Evolutionary conservation across 106 monocot species (phyloP), one percentile per base, ranked within the genome.

Genomic region (Platanthera guangdongensis): DNA sequence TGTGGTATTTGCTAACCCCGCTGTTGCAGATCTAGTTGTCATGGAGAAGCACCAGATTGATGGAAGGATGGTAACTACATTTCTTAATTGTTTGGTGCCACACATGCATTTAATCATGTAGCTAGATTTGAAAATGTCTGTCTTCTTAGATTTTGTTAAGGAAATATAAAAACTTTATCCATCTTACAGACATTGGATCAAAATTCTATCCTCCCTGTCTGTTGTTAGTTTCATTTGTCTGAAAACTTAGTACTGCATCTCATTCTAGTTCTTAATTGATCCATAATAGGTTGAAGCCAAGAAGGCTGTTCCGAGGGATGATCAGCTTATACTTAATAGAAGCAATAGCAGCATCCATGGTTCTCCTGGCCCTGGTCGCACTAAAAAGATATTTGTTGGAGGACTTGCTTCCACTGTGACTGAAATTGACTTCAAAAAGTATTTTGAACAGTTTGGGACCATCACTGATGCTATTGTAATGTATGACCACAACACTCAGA

Each of bases 361-460:
- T 67, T 85, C 88, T 68, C 82, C 88, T 22, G 80, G 83, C 10
- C 84, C 81, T 62, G 79, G 83, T 83, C 83, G 19, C 9, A 88
- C 88, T 7, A 82, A 84, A 60, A 88, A 88, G 82, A 88, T 88
- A 46, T 88, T 88, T 75, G 88, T 85, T 25, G 85, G 88, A 74
- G 88, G 88, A 18, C 72, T 88, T 54, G 77, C 88, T 7, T 88
- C 88, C 13, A 75, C 62, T 51, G 71, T 83, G 16, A 83, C 83
- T 0, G 79, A 83, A n/a, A 28, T 59, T 14, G 83, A 83, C 18
- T 83, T 83, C 76, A 83, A 60, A 13, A 76, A 71, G 3, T 83
- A 83, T 62, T 83, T 83, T 52, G 83, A 79, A 45, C 75, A 79
- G 15, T 83, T 83, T 78, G 83, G 83, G 32, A 51, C 71, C 18